Evolutionary conservation across 2,329 filamentous ascomycete species (phyloP).

Genomic region (Blastomyces emzantsi): DNA sequence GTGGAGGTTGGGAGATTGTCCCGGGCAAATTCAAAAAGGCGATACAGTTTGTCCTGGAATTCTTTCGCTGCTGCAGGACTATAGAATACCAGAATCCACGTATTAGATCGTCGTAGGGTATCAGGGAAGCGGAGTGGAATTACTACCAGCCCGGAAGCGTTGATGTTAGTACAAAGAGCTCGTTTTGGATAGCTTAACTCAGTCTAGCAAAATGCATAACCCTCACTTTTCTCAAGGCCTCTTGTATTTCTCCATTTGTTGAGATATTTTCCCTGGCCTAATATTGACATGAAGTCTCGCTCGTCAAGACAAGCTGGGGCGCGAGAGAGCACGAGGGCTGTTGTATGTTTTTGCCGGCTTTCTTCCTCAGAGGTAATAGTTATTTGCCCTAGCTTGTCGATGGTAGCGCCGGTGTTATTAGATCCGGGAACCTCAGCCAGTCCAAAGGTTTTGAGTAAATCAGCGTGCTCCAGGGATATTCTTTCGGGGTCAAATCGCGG

Average conservation of each 20-base stretch:
- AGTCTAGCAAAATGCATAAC: not conserved
- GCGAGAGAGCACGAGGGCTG: conserved; percentile 16
- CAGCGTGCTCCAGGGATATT: conserved; percentile 9
- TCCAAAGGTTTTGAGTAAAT: conserved; percentile 16
- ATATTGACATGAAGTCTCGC: conserved; percentile 17
- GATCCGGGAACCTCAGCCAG: conserved; percentile 17
- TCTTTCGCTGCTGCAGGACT: conserved; percentile 17
- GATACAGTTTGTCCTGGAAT: conserved; percentile 17
- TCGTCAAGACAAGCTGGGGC: conserved; percentile 16
- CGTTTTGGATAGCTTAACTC: not conserved
- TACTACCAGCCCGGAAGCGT: conserved; percentile 11
- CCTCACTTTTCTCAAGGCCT: conserved; percentile 16
- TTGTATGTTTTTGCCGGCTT: conserved; percentile 16
- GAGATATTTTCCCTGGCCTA: conserved; percentile 13
- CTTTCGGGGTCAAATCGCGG: conserved; percentile 10
- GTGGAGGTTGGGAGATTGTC: conserved; percentile 12
- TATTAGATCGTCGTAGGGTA: conserved; percentile 15
- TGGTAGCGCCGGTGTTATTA: conserved; percentile 11
- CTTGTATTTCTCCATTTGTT: conserved; percentile 13
- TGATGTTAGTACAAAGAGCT: not conserved
- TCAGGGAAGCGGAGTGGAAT: conserved; percentile 17
- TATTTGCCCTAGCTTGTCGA: conserved; percentile 14
- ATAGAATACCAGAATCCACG: conserved; percentile 19
- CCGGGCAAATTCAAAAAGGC: conserved; percentile 14
- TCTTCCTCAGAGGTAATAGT: conserved; percentile 12